Base-by-base conservation (phyloP, 495 filamentous ascomycete genomes). In the Penicillium fimorum region DNA sequence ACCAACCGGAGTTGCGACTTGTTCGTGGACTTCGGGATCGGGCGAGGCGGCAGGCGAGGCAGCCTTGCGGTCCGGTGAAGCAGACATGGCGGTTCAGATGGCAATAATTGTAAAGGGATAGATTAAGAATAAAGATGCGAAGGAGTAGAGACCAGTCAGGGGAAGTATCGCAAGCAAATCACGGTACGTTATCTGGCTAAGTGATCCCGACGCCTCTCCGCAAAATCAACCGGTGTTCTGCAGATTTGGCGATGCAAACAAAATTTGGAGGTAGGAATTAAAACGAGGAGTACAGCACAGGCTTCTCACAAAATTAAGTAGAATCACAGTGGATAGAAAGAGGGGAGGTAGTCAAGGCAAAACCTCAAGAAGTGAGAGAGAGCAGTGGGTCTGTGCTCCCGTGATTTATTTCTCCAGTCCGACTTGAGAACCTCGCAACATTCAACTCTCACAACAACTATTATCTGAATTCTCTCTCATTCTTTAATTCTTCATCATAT, bases 21-120 rank as follows among this genome's bases (percentile, higher is more conserved):
- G 65, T 24, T 70, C 69, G 22, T 42, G 56, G 27, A 60, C 61
- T 27, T 62, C 58, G 47, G 53, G 63, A 12, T 60, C 59, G 40
- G 61, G 59, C 4, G 65, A 60, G 6, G 56, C 62, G 30, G 60
- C 64, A 3, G 64, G 65, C 8, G 69, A 66, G 27, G 46, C 58
- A 13, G 57, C 51, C 18, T 70, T 63, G 33, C 53, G 60, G 52
- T 76, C 72, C 7, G 73, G 73, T 22, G 74, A 74, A 12, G 70
- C 72, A 47, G 73, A 77, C 76, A 80, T 78, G 24, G 55, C 62
- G 57, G 13, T 35, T 29, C 9, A 18, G 45, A 25, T 18, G 17
- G 38, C 30, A 32, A 43, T 55, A 56, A 17, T 29, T 25, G 30
- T 13, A 22, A 45, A 17, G 6, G 51, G 12, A 27, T 29, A 25